phyloP scores from a whole-genome alignment of 345 rosid species.

The Gossypioides kirkii region DNA sequence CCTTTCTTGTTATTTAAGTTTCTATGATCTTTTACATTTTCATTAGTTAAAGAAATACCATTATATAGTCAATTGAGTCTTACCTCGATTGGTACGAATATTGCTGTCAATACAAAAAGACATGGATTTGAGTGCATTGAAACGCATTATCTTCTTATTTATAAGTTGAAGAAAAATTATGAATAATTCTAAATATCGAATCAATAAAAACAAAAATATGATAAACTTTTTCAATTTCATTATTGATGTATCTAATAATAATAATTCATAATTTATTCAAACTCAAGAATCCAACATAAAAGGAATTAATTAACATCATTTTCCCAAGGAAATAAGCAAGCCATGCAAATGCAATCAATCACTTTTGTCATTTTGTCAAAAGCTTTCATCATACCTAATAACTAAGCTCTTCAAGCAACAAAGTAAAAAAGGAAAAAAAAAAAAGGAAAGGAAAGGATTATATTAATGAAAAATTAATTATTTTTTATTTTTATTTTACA shows the following conservation, averaged over 20 bases:
- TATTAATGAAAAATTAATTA: too few relatives aligned
- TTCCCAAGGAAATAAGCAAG: neutral
- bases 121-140: fast-evolving
- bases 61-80: fast-evolving
- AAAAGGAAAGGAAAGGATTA: neutral
- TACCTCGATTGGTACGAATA: too few relatives aligned
- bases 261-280: neutral
- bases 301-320: neutral
- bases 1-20: too few relatives aligned
- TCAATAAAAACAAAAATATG: too few relatives aligned
- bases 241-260: too few relatives aligned
- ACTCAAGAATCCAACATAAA: neutral
- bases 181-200: fast-evolving
- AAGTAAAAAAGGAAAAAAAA: neutral
- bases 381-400: neutral
- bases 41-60: too few relatives aligned
- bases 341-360: neutral
- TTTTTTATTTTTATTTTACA: too few relatives aligned
- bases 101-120: fast-evolving
- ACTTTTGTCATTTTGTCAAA: neutral
- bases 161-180: fast-evolving
- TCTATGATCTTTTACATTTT: too few relatives aligned
- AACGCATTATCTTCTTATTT: too few relatives aligned
- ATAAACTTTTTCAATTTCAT: too few relatives aligned
- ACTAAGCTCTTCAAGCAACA: neutral